These are phyloP conservation scores for Monotropa hypopitys DNA, from an alignment of 179 eudicot genomes.

Conservation along the genomic window DNA sequence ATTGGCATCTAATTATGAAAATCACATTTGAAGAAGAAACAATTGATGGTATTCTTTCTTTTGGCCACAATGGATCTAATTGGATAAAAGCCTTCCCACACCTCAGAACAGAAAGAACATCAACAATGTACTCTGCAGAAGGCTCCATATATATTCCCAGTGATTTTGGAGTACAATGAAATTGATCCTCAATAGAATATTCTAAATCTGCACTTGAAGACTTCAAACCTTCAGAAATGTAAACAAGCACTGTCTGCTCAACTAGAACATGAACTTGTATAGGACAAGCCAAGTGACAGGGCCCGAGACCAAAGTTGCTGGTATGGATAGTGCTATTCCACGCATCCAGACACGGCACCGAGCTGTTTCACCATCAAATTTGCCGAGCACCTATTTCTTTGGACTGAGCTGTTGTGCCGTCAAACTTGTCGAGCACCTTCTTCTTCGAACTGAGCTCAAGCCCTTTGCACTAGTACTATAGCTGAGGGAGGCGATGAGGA, in stretches of 20 bases:
- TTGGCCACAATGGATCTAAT: slow-evolving; percentile 78
- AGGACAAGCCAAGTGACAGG: too few relatives aligned
- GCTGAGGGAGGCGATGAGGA: too few relatives aligned
- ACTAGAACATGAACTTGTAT: slow-evolving; percentile 12
- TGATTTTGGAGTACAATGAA: slow-evolving; percentile 24
- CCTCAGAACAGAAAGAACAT: slow-evolving; percentile 66
- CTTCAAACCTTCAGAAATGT: not conserved
- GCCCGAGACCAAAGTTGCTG: too few relatives aligned
- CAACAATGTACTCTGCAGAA: slow-evolving; percentile 62
- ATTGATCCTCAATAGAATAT: slow-evolving; percentile 9
- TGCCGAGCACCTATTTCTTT: too few relatives aligned
- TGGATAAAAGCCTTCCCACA: slow-evolving; percentile 74
- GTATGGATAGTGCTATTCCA: too few relatives aligned
- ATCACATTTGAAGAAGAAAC: slow-evolving; percentile 50
- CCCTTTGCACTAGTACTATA: too few relatives aligned
- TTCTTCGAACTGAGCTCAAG: too few relatives aligned
- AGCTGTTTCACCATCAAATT: too few relatives aligned
- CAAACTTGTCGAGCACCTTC: too few relatives aligned
- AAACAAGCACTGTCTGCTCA: slow-evolving; percentile 10
- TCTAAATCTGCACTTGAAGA: slow-evolving; percentile 8
- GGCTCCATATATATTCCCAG: slow-evolving; percentile 70
- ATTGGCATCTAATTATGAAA: slow-evolving; percentile 41
- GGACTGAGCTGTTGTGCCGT: too few relatives aligned
- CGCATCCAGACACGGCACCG: too few relatives aligned
- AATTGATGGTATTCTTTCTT: slow-evolving; percentile 42